A percentile compares a stretch with the other conserved stretches of the same genome.
Evolutionary conservation across 805 yeast genomes (phyloP).

Genomic region (Cyberlindnera mississippiensis): DNA sequence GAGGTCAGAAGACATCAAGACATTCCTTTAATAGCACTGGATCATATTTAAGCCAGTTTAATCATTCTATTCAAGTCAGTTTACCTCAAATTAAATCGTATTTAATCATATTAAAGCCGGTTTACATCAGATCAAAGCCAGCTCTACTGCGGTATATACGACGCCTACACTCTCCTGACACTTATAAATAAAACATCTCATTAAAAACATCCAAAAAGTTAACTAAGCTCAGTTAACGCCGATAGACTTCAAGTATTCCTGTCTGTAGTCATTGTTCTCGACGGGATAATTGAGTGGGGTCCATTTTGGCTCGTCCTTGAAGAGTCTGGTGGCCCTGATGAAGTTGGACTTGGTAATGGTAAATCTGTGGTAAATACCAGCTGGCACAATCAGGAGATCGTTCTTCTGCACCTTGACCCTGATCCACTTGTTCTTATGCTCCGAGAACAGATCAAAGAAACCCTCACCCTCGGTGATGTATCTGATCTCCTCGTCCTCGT

Average conservation of each 20-base stretch:
- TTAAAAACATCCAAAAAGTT: too few relatives aligned
- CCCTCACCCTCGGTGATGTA: conserved; percentile 89
- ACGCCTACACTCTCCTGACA: too few relatives aligned
- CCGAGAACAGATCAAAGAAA: conserved; percentile 79
- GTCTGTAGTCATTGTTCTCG: conserved; percentile 43
- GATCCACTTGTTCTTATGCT: conserved; percentile 60
- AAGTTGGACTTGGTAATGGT: conserved; percentile 62
- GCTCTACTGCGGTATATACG: too few relatives aligned
- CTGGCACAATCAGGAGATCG: conserved; percentile 74
- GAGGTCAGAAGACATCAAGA: too few relatives aligned
- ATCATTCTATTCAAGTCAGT: too few relatives aligned
- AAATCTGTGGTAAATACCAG: conserved; percentile 93
- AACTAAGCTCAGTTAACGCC: conserved; percentile 11
- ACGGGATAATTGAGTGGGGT: conserved; percentile 73
- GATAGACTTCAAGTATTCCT: conserved; percentile 38
- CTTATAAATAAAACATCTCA: too few relatives aligned
- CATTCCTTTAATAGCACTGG: too few relatives aligned
- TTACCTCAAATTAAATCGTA: too few relatives aligned
- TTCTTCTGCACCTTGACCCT: conserved; percentile 59
- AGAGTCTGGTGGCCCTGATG: conserved; percentile 76
- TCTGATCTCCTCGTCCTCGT: conserved; percentile 96
- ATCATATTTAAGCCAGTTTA: too few relatives aligned
- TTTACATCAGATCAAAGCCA: too few relatives aligned
- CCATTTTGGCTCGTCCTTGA: conserved; percentile 97
- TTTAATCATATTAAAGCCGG: too few relatives aligned